Evolutionary conservation across 805 yeast species (phyloP), one percentile per base, ranked within the genome.

Genomic region (Scheffersomyces spartinae): DNA sequence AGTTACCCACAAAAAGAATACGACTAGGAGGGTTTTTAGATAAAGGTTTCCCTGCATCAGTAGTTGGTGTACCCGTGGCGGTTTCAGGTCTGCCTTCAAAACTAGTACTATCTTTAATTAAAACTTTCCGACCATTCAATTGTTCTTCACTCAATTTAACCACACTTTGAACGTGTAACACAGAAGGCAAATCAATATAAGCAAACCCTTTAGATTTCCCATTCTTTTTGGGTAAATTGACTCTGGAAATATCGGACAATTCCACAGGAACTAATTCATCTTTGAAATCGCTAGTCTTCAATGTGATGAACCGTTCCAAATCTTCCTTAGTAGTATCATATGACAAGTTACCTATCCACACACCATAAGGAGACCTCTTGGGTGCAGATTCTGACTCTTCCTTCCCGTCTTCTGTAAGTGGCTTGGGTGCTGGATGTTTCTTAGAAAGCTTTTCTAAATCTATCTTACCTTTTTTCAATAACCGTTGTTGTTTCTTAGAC

Each of bases 331-430:
- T 64, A 4, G 95, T 83, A 26, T 82, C 91, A 42, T 78, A 91
- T 0, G 95, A 66, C 35, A 91, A 54, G 47, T 91, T 91, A 21
- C 98, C 98, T 24, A 91, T 70, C 98, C 98, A 91, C 18, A 85
- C 91, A 23, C 93, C 93, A 40, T 55, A 69, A 28, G 65, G 70
- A 4, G 76, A 65, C 43, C 61, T 61, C 26, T 57, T 58, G 3
- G 49, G 30, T 26, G 38, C 34, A 11, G 42, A 35, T 21, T 47
- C 54, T n/a, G n/a, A n/a, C 13, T 46, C 45, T 13, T 42, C 45
- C 44, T 4, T 45, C 29, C 33, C 29, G 13, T 31, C 38, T 2
- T 35, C 31, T 11, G 31, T 45, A 20, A 43, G 30, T 20, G 73
- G 68, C 31, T 59, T 54, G 27, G 55, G 53, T 5, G 49, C 43